Percentiles rank a stretch among this genome's conserved stretches.
phyloP scores from a whole-genome alignment of 352 stramenopile genomes.

The Phytophthora syringae region DNA sequence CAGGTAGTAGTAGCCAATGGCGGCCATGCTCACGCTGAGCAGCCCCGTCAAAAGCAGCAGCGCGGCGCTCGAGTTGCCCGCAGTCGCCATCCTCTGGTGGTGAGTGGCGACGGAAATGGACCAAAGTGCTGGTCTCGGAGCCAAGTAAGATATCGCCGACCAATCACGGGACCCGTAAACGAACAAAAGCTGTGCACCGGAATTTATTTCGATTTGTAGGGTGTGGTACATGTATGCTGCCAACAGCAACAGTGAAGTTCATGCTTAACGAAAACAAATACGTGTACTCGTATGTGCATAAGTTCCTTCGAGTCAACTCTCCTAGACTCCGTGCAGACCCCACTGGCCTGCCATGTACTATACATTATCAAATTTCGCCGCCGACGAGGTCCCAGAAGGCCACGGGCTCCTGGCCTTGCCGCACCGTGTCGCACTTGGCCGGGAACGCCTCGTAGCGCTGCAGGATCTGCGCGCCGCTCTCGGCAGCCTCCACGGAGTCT shows the following conservation, averaged over 20 bases:
- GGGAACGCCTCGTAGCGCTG: slow-evolving; percentile 82
- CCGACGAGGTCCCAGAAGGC: slow-evolving; percentile 77
- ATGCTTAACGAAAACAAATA: neutral
- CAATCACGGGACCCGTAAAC: too few species aligned
- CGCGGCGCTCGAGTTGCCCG: slow-evolving; percentile 41
- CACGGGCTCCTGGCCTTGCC: slow-evolving; percentile 70
- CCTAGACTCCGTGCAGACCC: slow-evolving; percentile 10
- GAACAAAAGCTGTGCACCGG: too few species aligned
- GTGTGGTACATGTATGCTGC: too few species aligned
- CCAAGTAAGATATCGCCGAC: too few species aligned
- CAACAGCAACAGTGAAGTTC: too few species aligned
- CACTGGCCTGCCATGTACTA: slow-evolving; percentile 18
- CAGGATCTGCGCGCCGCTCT: slow-evolving; percentile 67
- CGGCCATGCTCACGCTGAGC: slow-evolving; percentile 61
- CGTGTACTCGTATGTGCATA: slow-evolving; percentile 20
- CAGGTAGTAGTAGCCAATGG: slow-evolving; percentile 67
- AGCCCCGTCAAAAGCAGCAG: slow-evolving; percentile 69
- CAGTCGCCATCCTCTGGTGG: slow-evolving; percentile 41
- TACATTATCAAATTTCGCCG: slow-evolving; percentile 40
- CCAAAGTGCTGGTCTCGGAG: slow-evolving; percentile 12
- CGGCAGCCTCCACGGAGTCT: slow-evolving; percentile 60
- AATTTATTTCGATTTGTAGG: too few species aligned
- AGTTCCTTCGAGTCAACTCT: slow-evolving; percentile 8
- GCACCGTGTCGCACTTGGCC: slow-evolving; percentile 72
- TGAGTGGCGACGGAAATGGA: slow-evolving; percentile 24